These are phyloP conservation scores for Linum tenue DNA, from an alignment of 345 rosid genomes.

Conservation along the genomic window DNA sequence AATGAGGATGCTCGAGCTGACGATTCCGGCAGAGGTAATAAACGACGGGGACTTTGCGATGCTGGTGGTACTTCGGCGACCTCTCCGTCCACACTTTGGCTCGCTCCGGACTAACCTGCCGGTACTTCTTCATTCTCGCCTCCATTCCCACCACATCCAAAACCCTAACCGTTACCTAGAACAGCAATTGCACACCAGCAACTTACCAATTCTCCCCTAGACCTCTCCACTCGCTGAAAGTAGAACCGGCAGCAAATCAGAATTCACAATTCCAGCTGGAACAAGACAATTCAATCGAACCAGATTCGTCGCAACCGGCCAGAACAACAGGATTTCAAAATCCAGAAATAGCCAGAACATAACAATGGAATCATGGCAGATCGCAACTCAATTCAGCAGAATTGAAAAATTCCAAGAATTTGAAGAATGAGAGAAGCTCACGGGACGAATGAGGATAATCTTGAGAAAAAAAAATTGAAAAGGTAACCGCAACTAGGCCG, in stretches of 20 bases:
- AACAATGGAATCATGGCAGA: not conserved
- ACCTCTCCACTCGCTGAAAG: not conserved
- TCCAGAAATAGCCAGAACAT: not conserved
- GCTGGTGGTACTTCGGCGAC: slow-evolving; percentile 68
- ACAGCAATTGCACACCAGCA: no score
- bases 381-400: not conserved
- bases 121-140: slow-evolving; percentile 65
- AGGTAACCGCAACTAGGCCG: no score
- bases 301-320: not conserved
- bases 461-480: no score
- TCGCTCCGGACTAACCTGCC: slow-evolving; percentile 88
- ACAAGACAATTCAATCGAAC: not conserved
- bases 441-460: no score
- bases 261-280: not conserved
- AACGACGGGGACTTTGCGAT: slow-evolving; percentile 70
- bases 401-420: no score
- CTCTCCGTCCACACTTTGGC: slow-evolving; percentile 93
- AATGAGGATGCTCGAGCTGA: slow-evolving; percentile 96
- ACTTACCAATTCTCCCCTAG: no score
- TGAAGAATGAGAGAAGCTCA: no score
- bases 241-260: not conserved
- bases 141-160: slow-evolving; percentile 31
- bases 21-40: slow-evolving; percentile 84
- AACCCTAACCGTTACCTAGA: slow-evolving; percentile 15
- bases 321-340: not conserved